phyloP scores from a whole-genome alignment of 768 basidiomycete species.

The Mycena amicta region DNA sequence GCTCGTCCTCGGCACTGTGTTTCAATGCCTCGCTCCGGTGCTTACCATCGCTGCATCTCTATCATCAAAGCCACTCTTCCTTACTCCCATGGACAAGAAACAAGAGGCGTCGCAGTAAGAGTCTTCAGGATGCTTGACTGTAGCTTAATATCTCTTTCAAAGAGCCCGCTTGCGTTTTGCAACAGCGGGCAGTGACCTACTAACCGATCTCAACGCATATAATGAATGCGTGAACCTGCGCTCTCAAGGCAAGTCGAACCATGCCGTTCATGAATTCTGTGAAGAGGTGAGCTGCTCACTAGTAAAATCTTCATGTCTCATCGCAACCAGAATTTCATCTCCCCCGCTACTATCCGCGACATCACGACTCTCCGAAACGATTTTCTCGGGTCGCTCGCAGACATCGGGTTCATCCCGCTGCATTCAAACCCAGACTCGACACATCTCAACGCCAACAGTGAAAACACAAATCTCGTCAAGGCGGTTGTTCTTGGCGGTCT shows the following conservation, averaged over 20 bases:
- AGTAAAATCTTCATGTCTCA: not conserved
- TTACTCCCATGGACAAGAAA: constrained; percentile 78
- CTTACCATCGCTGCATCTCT: constrained; percentile 81
- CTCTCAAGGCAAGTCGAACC: constrained; percentile 49
- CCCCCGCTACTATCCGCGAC: constrained; percentile 69
- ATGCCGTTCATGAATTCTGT: constrained; percentile 60
- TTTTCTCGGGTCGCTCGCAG: constrained; percentile 67
- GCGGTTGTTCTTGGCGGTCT: constrained; percentile 83
- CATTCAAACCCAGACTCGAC: constrained; percentile 47
- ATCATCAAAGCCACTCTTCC: constrained; percentile 87
- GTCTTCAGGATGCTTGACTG: not conserved
- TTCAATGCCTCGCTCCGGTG: constrained; percentile 80
- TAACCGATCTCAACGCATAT: constrained; percentile 82
- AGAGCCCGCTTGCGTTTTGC: constrained; percentile 77
- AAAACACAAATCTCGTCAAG: constrained; percentile 78
- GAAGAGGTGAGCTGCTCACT: constrained; percentile 53
- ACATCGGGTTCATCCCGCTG: constrained; percentile 68
- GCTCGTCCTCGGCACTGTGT: constrained; percentile 82
- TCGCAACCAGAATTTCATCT: constrained; percentile 76
- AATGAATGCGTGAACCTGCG: constrained; percentile 59
- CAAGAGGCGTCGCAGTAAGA: constrained; percentile 75
- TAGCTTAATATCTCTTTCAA: constrained; percentile 2
- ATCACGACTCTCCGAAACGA: constrained; percentile 78
- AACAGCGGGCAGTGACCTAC: constrained; percentile 75
- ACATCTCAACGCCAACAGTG: constrained; percentile 64